phyloP scores from a whole-genome alignment of 805 yeast genomes.

The Kockiozyma suomiensis region DNA sequence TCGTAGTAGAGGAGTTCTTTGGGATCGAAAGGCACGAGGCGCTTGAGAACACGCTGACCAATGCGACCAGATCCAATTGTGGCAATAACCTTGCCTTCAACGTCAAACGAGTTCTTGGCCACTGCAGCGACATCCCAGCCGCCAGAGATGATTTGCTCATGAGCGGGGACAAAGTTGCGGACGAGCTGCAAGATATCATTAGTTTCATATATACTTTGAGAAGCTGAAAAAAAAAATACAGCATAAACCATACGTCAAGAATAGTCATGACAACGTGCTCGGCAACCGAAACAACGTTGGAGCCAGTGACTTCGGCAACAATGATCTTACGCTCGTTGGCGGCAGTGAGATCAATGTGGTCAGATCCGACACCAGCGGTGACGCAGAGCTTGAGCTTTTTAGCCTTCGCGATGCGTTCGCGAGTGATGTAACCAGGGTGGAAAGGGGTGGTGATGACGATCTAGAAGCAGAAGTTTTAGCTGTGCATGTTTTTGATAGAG shows the following conservation, averaged over 20 bases:
- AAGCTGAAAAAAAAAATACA: too few species aligned
- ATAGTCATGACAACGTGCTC: conserved; percentile 80
- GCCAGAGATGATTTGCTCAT: conserved; percentile 61
- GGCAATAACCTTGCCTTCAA: conserved; percentile 75
- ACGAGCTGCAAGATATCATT: conserved; percentile 46
- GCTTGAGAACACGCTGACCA: conserved; percentile 73
- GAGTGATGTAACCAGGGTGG: conserved; percentile 75
- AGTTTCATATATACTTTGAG: too few species aligned
- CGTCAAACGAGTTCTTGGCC: conserved; percentile 72
- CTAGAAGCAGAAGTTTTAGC: neutral
- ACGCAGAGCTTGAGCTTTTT: conserved; percentile 68
- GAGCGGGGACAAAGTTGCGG: conserved; percentile 79
- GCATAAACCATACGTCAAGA: conserved; percentile 44
- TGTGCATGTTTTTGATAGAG: too few species aligned
- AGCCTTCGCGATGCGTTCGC: conserved; percentile 67
- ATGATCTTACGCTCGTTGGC: conserved; percentile 64
- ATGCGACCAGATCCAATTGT: conserved; percentile 84
- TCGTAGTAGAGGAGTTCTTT: conserved; percentile 73
- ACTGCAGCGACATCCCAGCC: conserved; percentile 78
- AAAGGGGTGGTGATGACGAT: conserved; percentile 79
- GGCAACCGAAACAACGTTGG: conserved; percentile 78
- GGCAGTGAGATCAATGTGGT: conserved; percentile 73
- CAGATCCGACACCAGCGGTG: conserved; percentile 87
- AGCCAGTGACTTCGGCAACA: conserved; percentile 80
- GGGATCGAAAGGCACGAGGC: conserved; percentile 72